Percentiles rank a stretch among this genome's conserved stretches.
Conservation (phyloP, 257 asterid species). For the Solanum bulbocastanum region DNA sequence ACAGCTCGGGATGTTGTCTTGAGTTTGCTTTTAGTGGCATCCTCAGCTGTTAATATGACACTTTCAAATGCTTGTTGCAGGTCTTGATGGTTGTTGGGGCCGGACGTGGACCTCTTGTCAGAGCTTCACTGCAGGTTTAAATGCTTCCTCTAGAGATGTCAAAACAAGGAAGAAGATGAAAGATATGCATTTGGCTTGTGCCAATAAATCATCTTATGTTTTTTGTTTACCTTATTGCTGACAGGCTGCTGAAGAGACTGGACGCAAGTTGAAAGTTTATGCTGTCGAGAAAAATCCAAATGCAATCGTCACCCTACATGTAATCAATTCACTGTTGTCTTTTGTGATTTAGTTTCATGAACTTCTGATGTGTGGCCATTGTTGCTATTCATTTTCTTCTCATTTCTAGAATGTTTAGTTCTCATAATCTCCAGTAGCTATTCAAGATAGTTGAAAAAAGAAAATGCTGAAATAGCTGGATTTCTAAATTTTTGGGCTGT, state of each 20-base stretch:
- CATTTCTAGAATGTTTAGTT: not conserved
- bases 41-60: not conserved
- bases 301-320: conserved; percentile 97
- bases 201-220: conserved; percentile 1
- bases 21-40: not conserved
- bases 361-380: not conserved
- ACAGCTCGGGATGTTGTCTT: not conserved
- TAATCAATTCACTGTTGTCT: conserved; percentile 20
- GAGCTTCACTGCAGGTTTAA: conserved; percentile 88
- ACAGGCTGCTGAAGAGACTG: conserved; percentile 97
- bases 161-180: not conserved
- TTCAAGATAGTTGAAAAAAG: not conserved
- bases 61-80: conserved; percentile 27
- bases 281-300: conserved; percentile 99
- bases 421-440: not conserved
- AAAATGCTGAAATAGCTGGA: not conserved
- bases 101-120: conserved; percentile 98
- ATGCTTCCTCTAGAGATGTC: conserved; percentile 1
- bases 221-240: conserved; percentile 1
- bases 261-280: conserved; percentile 76
- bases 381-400: not conserved
- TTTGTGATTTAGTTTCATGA: not conserved
- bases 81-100: conserved; percentile 99
- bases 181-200: not conserved
- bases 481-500: not conserved